These are phyloP conservation scores for Lactuca sativa DNA, from an alignment of 129 eudicot species.

Conservation along the genomic window DNA sequence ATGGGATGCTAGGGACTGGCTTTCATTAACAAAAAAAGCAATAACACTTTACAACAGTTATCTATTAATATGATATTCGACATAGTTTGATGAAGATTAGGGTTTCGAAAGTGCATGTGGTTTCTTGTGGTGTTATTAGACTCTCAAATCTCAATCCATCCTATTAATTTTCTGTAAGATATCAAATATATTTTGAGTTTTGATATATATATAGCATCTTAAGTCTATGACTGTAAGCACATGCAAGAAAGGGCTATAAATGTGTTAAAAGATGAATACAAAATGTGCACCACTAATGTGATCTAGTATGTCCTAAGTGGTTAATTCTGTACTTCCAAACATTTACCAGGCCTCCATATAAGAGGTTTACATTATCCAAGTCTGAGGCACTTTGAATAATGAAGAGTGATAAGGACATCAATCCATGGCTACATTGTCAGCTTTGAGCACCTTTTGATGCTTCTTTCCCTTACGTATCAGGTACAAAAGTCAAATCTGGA, in stretches of 20 bases:
- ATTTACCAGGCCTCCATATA: not conserved
- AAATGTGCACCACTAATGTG: not conserved
- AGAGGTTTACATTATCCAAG: no score
- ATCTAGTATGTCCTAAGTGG: not conserved
- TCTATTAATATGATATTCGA: not conserved
- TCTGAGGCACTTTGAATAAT: not conserved
- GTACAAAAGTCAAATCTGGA: constrained; percentile 94
- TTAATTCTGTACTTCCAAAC: no score
- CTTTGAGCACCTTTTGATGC: not conserved
- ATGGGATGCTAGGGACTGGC: no score
- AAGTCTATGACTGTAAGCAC: constrained; percentile 1
- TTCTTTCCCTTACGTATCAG: constrained; percentile 37
- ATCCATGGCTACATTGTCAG: no score
- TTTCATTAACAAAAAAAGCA: not conserved
- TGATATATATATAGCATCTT: not conserved
- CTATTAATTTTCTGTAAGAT: not conserved
- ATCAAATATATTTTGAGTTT: not conserved
- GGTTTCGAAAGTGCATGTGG: constrained; percentile 9
- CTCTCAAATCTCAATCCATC: constrained; percentile 5
- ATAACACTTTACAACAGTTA: not conserved
- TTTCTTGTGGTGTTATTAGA: constrained; percentile 12
- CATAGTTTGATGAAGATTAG: not conserved
- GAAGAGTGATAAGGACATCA: not conserved
- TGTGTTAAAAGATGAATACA: constrained; percentile 14
- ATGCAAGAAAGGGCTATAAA: constrained; percentile 14